These are phyloP conservation scores for Cetraspora pellucida DNA, from an alignment of 192 early-diverging fungal genomes.

Conservation along the genomic window DNA sequence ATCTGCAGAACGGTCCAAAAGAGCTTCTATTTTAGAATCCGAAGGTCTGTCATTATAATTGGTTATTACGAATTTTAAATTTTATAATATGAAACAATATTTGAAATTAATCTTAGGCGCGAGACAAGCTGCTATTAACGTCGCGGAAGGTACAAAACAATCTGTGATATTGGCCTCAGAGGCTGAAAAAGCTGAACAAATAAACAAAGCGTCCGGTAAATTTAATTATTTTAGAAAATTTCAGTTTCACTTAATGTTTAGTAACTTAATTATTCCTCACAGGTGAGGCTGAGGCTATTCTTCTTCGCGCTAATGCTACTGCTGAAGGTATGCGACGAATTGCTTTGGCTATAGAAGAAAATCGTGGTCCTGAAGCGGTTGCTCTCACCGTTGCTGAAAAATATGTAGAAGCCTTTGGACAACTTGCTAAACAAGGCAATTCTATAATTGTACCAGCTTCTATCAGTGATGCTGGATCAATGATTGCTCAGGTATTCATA, in stretches of 20 bases:
- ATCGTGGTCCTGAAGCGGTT: conserved; percentile 79
- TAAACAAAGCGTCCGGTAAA: conserved; percentile 83
- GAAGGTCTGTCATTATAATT: conserved; percentile 50
- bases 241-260: background rate
- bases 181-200: conserved; percentile 85
- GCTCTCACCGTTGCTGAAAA: conserved; percentile 92
- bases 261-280: background rate
- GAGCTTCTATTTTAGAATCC: conserved; percentile 91
- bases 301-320: conserved; percentile 79
- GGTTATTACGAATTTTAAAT: background rate
- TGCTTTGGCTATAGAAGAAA: conserved; percentile 70
- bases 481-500: conserved; percentile 80
- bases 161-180: conserved; percentile 92
- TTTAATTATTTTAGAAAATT: too few relatives aligned
- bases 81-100: background rate
- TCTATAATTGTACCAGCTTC: conserved; percentile 87
- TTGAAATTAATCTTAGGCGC: conserved; percentile 46
- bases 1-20: conserved; percentile 92
- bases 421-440: conserved; percentile 89
- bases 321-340: conserved; percentile 80
- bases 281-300: conserved; percentile 90
- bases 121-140: conserved; percentile 94
- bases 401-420: conserved; percentile 92
- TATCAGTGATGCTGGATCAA: conserved; percentile 78
- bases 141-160: conserved; percentile 93